Percentiles rank a stretch among this genome's conserved stretches.
Evolutionary conservation across 495 filamentous ascomycete genomes (phyloP).

Genomic region (Xylaria venustula): DNA sequence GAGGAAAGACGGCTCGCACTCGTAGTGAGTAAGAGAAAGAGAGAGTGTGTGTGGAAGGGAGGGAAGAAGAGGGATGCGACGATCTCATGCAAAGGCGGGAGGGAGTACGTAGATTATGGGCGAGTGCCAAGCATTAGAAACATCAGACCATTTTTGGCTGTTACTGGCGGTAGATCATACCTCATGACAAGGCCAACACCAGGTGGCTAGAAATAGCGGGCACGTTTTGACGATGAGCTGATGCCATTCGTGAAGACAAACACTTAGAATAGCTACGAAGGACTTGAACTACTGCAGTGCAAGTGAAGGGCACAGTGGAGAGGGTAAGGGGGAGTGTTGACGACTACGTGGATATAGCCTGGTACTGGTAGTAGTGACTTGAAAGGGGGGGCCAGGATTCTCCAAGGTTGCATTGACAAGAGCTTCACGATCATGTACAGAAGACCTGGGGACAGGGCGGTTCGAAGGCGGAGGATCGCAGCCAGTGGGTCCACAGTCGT

Average conservation of each 20-base stretch:
- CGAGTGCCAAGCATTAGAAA: conserved; percentile 38
- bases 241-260: conserved; percentile 21
- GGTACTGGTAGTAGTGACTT: conserved; percentile 8
- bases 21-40: conserved; percentile 14
- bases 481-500: conserved; percentile 1
- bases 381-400: background rate
- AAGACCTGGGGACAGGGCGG: background rate
- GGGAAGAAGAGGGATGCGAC: conserved; percentile 30
- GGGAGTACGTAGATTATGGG: conserved; percentile 44
- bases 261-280: background rate
- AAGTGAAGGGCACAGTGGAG: background rate
- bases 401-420: background rate
- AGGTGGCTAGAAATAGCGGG: conserved; percentile 30
- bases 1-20: conserved; percentile 24
- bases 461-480: conserved; percentile 5
- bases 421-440: background rate
- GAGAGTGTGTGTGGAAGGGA: conserved; percentile 18
- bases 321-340: background rate
- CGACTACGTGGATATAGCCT: background rate
- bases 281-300: background rate
- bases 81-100: conserved; percentile 41
- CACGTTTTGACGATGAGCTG: conserved; percentile 19
- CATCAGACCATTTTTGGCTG: conserved; percentile 40
- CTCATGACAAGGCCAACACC: conserved; percentile 51
- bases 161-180: conserved; percentile 56